Conservation (phyloP, 305 asterid genomes). For the Fraxinus nigra region DNA sequence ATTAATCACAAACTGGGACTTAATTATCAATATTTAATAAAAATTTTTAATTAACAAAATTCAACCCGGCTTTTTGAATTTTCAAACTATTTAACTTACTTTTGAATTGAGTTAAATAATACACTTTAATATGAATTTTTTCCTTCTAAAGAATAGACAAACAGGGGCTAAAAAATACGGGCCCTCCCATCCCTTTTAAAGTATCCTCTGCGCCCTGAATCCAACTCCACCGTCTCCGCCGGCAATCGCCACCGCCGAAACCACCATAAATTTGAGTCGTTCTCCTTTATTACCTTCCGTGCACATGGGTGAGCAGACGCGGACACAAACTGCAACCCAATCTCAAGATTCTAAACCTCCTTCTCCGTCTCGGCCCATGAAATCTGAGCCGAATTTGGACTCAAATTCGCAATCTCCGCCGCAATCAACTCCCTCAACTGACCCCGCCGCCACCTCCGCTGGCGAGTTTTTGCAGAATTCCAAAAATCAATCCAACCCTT, state of each 20-base stretch:
- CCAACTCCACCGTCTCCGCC: not conserved
- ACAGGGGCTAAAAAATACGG: not conserved
- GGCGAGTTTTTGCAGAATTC: conserved; percentile 18
- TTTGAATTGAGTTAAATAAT: too few relatives aligned
- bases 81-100: too few relatives aligned
- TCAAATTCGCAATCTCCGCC: conserved; percentile 22
- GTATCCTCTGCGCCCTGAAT: not conserved
- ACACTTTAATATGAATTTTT: too few relatives aligned
- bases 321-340: conserved; percentile 24
- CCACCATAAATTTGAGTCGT: not conserved
- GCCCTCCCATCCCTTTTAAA: not conserved
- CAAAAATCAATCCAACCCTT: conserved; percentile 36
- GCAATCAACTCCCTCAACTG: not conserved
- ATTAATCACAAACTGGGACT: too few relatives aligned
- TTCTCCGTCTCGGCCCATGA: conserved; percentile 11
- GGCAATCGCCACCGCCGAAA: not conserved
- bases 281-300: not conserved
- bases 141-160: not conserved
- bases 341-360: conserved; percentile 13
- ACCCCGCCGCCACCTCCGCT: not conserved
- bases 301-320: conserved; percentile 47
- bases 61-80: too few relatives aligned
- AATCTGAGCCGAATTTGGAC: conserved; percentile 25
- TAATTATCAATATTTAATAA: too few relatives aligned
- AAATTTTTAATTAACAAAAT: too few relatives aligned